Percentiles rank a stretch among this genome's conserved stretches.
Conservation (phyloP, 1,284 basidiomycete species). For the Ceratobasidium sp. region DNA sequence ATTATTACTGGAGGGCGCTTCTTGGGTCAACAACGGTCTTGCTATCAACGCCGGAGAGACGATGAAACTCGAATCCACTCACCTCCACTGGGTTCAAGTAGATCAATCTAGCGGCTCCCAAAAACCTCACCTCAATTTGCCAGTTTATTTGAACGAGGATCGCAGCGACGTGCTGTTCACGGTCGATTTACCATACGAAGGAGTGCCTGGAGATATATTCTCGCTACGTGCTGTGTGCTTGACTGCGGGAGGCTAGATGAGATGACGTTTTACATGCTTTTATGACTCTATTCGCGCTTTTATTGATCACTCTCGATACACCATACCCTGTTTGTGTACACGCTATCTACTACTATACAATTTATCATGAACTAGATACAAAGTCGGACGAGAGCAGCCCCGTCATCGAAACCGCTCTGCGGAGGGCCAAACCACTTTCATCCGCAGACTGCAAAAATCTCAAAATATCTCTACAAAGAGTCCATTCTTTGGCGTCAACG, state of each 20-base stretch:
- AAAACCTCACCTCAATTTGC: slow-evolving; percentile 73
- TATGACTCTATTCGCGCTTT: slow-evolving; percentile 9
- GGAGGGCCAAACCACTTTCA: slow-evolving; percentile 75
- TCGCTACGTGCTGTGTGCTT: slow-evolving; percentile 86
- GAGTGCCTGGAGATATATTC: slow-evolving; percentile 72
- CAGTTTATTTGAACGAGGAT: slow-evolving; percentile 93
- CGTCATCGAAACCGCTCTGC: slow-evolving; percentile 29
- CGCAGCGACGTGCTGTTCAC: slow-evolving; percentile 91
- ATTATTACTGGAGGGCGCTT: slow-evolving; percentile 88
- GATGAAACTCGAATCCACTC: slow-evolving; percentile 80
- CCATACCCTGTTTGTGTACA: slow-evolving; percentile 41
- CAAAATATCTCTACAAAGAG: slow-evolving; percentile 87
- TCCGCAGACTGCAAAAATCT: slow-evolving; percentile 94
- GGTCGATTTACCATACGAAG: slow-evolving; percentile 82
- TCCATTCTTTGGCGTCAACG: slow-evolving; percentile 80
- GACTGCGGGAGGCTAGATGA: slow-evolving; percentile 72
- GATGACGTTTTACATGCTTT: background rate
- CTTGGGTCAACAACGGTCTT: slow-evolving; percentile 77
- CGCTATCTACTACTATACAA: slow-evolving; percentile 31
- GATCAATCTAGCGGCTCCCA: slow-evolving; percentile 53
- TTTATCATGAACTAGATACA: slow-evolving; percentile 25
- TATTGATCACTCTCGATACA: background rate
- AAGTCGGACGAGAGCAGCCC: slow-evolving; percentile 16
- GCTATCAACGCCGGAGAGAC: slow-evolving; percentile 85
- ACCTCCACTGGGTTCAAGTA: slow-evolving; percentile 85